Base-by-base conservation (phyloP, 2,329 filamentous ascomycete species). In the Aspergillus ruber region DNA sequence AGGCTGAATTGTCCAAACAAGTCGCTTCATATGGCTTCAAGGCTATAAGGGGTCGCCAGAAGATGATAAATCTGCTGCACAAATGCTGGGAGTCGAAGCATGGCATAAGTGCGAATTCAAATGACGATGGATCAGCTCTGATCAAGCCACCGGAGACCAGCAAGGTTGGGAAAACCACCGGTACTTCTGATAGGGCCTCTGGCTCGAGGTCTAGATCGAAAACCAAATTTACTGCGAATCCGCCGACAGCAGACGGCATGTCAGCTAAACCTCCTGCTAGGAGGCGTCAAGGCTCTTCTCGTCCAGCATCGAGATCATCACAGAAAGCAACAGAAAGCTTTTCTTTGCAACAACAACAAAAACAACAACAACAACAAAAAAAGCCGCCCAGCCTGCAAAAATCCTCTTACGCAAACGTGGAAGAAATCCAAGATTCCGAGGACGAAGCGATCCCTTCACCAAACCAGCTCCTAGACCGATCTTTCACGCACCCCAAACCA, bases 1-100 rank as follows among this genome's bases (percentile, higher is more conserved):
- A 85, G 51, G 67, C 74, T 7, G 79, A 86, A 49, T 69, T 90
- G 13, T 71, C 80, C 2, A 79, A 75, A 47, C 77, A 85, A 57
- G 70, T 90, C 40, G 70, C 76, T 4, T 72, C 74, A 0, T 89
- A 82, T 58, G 85, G 84, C 0, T 90, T 90, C 67, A 90, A 90
- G 60, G 72, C 83, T 1, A 71, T 90, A 25, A 87, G 83, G 61
- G 80, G 74, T 47, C 77, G 86, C 15, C 74, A 77, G 43, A 80
- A 81, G 7, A 88, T 88, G 83, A 82, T 90, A 50, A 73, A 80
- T 1, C 66, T 89, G 9, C 70, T 90, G 10, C 73, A 86, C 44
- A 79, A 82, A 58, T 90, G 87, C 63, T 90, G 86, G 85, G 68
- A 78, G 54, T 82, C 80, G 48, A 81, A 81, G 60, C 68, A 75